A percentile compares a stretch with the other conserved stretches of the same genome.
phyloP scores from a whole-genome alignment of 371 early-diverging fungal genomes.

The Apophysomyces variabilis region DNA sequence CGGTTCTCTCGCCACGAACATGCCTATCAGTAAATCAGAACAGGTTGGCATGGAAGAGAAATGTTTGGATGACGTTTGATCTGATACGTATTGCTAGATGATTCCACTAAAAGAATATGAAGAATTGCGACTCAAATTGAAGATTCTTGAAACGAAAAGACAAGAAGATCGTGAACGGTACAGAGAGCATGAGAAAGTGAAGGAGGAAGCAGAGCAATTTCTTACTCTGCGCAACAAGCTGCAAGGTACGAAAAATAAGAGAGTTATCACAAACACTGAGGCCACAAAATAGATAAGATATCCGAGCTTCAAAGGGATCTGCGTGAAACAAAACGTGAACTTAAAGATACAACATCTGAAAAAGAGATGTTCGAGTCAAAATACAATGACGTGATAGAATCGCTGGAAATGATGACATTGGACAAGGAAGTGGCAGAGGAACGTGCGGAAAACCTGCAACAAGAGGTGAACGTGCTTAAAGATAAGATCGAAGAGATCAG shows the following conservation, averaged over 20 bases:
- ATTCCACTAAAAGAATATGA: conserved; percentile 77
- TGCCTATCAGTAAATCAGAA: conserved; percentile 45
- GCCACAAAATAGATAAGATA: conserved; percentile 53
- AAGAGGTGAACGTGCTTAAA: conserved; percentile 72
- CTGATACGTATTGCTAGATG: conserved; percentile 23
- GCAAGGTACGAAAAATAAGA: conserved; percentile 38
- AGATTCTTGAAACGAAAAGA: conserved; percentile 80
- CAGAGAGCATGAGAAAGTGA: conserved; percentile 74
- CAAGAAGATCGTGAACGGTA: conserved; percentile 80
- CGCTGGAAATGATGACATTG: conserved; percentile 83
- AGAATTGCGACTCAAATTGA: conserved; percentile 82
- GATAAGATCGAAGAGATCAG: conserved; percentile 83
- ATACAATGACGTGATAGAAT: conserved; percentile 74
- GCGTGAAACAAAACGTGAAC: conserved; percentile 61
- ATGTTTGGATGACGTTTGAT: background rate
- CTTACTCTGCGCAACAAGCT: conserved; percentile 70
- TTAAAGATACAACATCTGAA: conserved; percentile 60
- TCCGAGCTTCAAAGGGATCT: conserved; percentile 76
- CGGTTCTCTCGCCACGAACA: conserved; percentile 33
- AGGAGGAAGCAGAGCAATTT: conserved; percentile 77
- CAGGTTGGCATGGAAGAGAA: conserved; percentile 20
- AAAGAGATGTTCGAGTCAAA: conserved; percentile 70
- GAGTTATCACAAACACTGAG: no score
- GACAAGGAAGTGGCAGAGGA: conserved; percentile 95
- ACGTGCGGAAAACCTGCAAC: conserved; percentile 75